Percentiles rank a stretch among this genome's conserved stretches.
phyloP scores from a whole-genome alignment of 139 green algal genomes.

The Spirogloea muscicola region DNA sequence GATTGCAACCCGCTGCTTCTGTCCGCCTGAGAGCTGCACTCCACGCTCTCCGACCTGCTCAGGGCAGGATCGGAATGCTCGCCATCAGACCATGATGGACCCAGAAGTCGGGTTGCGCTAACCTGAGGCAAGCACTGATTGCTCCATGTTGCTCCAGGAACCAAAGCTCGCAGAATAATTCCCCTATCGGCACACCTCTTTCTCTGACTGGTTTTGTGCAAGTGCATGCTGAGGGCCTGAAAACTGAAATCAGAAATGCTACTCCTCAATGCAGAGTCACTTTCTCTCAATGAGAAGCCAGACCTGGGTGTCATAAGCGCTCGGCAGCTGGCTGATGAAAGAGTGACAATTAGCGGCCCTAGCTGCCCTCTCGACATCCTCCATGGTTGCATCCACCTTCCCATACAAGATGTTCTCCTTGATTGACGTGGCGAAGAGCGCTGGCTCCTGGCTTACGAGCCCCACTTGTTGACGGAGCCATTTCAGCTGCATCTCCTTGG shows the following conservation, averaged over 20 bases:
- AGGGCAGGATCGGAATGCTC: neutral
- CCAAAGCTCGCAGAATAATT: neutral
- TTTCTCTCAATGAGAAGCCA: neutral
- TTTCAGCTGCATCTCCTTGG: slow-evolving; percentile 62
- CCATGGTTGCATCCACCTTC: slow-evolving; percentile 26
- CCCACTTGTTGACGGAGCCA: slow-evolving; percentile 71
- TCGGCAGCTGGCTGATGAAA: slow-evolving; percentile 61
- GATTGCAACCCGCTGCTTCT: slow-evolving; percentile 85
- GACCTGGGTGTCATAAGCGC: slow-evolving; percentile 68
- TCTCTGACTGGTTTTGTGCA: neutral
- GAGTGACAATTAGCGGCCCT: slow-evolving; percentile 68
- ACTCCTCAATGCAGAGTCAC: neutral
- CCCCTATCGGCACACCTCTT: neutral
- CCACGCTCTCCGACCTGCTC: slow-evolving; percentile 74
- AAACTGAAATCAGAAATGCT: neutral
- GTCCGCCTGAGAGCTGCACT: slow-evolving; percentile 66
- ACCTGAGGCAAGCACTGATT: no score
- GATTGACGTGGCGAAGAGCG: slow-evolving; percentile 42
- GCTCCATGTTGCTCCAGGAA: no score
- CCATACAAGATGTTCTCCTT: slow-evolving; percentile 53
- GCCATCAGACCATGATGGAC: neutral
- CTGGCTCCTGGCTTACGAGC: slow-evolving; percentile 58
- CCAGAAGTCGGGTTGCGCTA: no score
- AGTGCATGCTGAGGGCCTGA: no score
- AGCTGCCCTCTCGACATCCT: slow-evolving; percentile 66